A percentile compares a stretch with the other conserved stretches of the same genome.
Conservation (phyloP, 2,329 filamentous ascomycete genomes). For the Purpureocillium takamizusanense region DNA sequence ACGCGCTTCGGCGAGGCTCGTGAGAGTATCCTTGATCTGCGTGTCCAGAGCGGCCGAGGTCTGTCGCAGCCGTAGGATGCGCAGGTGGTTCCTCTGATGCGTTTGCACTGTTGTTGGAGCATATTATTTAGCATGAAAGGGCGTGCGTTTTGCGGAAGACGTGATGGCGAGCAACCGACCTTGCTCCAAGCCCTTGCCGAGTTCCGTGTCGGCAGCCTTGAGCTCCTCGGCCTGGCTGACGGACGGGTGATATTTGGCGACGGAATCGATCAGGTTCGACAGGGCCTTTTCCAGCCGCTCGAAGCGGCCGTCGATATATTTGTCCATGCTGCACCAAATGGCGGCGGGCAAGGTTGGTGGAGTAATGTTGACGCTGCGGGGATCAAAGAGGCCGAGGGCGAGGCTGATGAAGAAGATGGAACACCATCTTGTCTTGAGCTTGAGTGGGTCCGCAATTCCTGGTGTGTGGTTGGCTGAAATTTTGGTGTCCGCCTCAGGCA, state of each 20-base stretch:
- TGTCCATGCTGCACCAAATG: constrained; percentile 42
- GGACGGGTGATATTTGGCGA: constrained; percentile 74
- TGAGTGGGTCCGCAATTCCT: constrained; percentile 8
- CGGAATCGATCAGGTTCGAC: constrained; percentile 64
- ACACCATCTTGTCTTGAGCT: constrained; percentile 3
- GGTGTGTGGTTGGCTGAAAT: constrained; percentile 8
- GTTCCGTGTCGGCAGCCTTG: constrained; percentile 57
- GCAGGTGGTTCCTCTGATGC: constrained; percentile 67
- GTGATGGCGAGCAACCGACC: constrained; percentile 31
- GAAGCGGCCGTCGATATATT: constrained; percentile 51
- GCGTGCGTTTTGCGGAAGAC: no score
- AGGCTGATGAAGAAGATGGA: constrained; percentile 5
- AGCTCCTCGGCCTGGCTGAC: constrained; percentile 59
- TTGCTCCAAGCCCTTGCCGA: constrained; percentile 56
- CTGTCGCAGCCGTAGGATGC: constrained; percentile 59
- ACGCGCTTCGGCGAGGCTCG: constrained; percentile 61
- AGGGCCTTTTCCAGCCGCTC: constrained; percentile 60
- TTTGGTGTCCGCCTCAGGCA: constrained; percentile 20
- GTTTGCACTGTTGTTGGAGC: constrained; percentile 56
- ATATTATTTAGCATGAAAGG: no score
- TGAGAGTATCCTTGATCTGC: constrained; percentile 63
- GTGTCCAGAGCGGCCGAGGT: constrained; percentile 57
- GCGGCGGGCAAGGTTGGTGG: background rate
- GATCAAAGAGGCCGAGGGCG: no score
- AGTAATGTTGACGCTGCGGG: no score